Evolutionary conservation across 345 rosid species (phyloP).

Genomic region (Cardiospermum halicacabum): DNA sequence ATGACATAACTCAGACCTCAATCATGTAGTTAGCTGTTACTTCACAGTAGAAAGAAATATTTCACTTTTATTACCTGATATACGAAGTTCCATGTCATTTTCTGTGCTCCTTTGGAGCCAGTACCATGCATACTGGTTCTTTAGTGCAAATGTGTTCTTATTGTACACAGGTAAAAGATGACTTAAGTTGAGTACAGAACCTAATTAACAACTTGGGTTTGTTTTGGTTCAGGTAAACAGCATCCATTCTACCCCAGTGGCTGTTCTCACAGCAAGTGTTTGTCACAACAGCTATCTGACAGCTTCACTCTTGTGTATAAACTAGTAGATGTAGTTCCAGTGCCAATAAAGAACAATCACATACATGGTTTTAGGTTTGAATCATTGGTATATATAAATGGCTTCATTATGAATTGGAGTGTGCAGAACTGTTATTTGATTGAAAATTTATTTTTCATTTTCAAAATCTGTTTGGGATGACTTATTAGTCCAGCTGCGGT

Average conservation of each 20-base stretch:
- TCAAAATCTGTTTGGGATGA: too few species aligned
- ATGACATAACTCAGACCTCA: not conserved
- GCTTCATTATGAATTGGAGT: too few species aligned
- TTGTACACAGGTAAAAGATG: too few species aligned
- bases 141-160: too few species aligned
- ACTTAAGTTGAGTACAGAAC: not conserved
- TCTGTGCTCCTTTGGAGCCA: not conserved
- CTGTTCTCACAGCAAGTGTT: constrained; percentile 4
- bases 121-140: not conserved
- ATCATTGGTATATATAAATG: too few species aligned
- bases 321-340: constrained; percentile 1
- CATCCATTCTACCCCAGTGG: not conserved
- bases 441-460: too few species aligned
- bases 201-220: not conserved
- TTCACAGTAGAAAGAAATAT: not conserved
- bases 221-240: constrained; percentile 9
- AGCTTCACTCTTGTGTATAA: constrained; percentile 6
- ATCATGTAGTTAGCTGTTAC: not conserved
- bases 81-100: not conserved
- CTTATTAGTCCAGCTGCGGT: too few species aligned
- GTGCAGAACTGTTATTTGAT: too few species aligned
- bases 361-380: too few species aligned
- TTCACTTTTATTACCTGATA: not conserved
- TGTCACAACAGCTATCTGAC: constrained; percentile 2
- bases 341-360: constrained; percentile 13